Conservation (phyloP, 2,329 filamentous ascomycete species). For the Trichocomaceae sp. region DNA sequence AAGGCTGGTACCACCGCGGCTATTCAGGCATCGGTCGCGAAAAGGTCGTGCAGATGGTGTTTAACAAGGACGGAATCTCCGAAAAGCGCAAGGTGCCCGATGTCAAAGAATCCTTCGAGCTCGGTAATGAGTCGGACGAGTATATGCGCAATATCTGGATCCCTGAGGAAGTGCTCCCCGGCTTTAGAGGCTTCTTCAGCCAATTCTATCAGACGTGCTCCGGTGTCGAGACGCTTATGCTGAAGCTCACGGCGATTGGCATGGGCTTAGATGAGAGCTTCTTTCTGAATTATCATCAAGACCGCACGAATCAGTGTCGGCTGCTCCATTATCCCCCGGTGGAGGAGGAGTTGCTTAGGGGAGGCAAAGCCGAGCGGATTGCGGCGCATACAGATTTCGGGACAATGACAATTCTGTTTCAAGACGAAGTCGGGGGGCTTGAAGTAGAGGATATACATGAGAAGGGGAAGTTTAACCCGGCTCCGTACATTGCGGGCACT, state of each 20-base stretch:
- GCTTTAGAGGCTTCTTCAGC: slow-evolving; percentile 65
- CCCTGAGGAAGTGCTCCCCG: slow-evolving; percentile 47
- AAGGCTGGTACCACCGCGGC: slow-evolving; percentile 52
- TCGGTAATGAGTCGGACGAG: slow-evolving; percentile 54
- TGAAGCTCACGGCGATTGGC: slow-evolving; percentile 74
- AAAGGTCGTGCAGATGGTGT: slow-evolving; percentile 58
- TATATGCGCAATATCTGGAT: slow-evolving; percentile 74
- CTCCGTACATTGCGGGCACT: slow-evolving; percentile 70
- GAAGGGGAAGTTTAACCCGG: slow-evolving; percentile 70
- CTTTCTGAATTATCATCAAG: slow-evolving; percentile 69
- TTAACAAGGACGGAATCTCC: slow-evolving; percentile 50
- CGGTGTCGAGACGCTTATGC: slow-evolving; percentile 64
- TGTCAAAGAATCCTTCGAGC: slow-evolving; percentile 55
- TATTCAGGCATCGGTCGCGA: slow-evolving; percentile 66
- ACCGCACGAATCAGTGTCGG: slow-evolving; percentile 44
- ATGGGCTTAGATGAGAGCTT: slow-evolving; percentile 64
- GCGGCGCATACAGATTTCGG: slow-evolving; percentile 68
- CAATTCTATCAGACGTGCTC: slow-evolving; percentile 70
- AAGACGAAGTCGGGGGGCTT: slow-evolving; percentile 51
- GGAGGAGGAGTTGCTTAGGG: slow-evolving; percentile 56
- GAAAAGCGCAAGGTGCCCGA: slow-evolving; percentile 49
- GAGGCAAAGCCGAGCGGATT: slow-evolving; percentile 64
- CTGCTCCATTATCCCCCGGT: slow-evolving; percentile 72
- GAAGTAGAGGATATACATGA: slow-evolving; percentile 56
- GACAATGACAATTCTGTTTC: slow-evolving; percentile 48